Evolutionary conservation across 352 stramenopile genomes (phyloP), one percentile per base, ranked within the genome.

Genomic region (Pythium guiyangense): DNA sequence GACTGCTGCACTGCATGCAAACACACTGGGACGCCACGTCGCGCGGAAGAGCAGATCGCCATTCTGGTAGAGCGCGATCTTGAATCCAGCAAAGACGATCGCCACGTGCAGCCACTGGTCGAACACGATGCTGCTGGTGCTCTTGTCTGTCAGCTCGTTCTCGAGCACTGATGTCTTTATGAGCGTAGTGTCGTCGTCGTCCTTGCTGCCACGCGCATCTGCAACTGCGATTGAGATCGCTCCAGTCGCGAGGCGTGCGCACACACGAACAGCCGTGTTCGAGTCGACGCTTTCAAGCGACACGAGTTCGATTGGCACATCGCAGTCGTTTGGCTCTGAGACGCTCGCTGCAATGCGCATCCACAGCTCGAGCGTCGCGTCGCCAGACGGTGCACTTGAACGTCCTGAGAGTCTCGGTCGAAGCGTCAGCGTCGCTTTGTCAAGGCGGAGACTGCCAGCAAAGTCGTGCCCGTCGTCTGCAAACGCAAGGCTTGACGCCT

Each of bases 341-440:
- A 25, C 22, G n/a, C 39, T 11, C 10, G 9, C 35, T 18, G 40
- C 22, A n/a, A 78, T 44, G 10, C 64, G 66, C 1, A 79, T 43
- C 81, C 81, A 91, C 27, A 74, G 77, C 50, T 89, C 77, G 17
- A 86, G 57, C 1, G 73, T 83, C 44, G 60, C 74, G 47, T 91
- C 81, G 31, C 63, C 63, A 2, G 67, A 57, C 0, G 70, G 49
- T 8, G 29, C 42, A 12, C 29, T 67, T 79, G 3, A 1, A 22
- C n/a, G n/a, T n/a, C n/a, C n/a, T n/a, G n/a, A n/a, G n/a, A n/a
- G 54, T 26, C 26, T 62, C 46, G n/a, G 18, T 20, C 60, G 60
- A 37, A 78, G n/a, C 25, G 60, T 43, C 37, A 78, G 14, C 34
- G 56, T 27, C 6, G 48, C 49, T 8, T 49, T 18, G 9, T 46